phyloP scores from a whole-genome alignment of 371 early-diverging fungal genomes.

The Actinomortierella wolfii region DNA sequence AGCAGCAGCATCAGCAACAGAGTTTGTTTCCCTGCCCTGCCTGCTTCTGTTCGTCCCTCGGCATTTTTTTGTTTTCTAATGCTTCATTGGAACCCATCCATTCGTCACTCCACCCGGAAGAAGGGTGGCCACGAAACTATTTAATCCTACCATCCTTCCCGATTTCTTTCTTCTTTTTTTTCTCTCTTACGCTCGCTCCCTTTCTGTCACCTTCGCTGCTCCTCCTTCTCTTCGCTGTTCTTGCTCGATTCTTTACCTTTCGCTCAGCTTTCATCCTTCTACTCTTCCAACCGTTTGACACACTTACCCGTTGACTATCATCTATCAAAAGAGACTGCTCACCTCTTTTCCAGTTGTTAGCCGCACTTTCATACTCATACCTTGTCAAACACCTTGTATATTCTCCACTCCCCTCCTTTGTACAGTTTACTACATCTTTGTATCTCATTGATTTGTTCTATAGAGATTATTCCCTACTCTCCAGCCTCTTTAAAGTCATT shows the following conservation, averaged over 20 bases:
- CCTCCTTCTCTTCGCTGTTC: not conserved
- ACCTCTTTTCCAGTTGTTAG: constrained; percentile 26
- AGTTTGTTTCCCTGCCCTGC: too few relatives aligned
- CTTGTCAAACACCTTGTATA: constrained; percentile 1
- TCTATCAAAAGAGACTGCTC: constrained; percentile 42
- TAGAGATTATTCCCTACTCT: constrained; percentile 5
- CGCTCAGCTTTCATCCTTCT: constrained; percentile 5
- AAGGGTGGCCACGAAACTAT: too few relatives aligned
- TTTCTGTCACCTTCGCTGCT: not conserved
- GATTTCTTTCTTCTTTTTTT: constrained; percentile 6
- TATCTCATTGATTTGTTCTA: not conserved
- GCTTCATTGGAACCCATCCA: too few relatives aligned
- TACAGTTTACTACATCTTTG: constrained; percentile 2
- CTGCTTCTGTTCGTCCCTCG: too few relatives aligned
- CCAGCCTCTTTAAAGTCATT: constrained; percentile 1
- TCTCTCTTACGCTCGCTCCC: constrained; percentile 3
- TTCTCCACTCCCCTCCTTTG: not conserved
- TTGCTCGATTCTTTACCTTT: constrained; percentile 5
- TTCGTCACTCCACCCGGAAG: too few relatives aligned
- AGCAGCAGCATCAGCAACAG: too few relatives aligned
- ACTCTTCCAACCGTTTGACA: not conserved
- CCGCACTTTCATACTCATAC: constrained; percentile 10
- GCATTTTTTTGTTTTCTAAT: too few relatives aligned
- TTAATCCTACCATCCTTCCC: constrained; percentile 3
- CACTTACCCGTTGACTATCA: constrained; percentile 6